These are phyloP conservation scores for Linnemannia zychae DNA, from an alignment of 192 early-diverging fungal genomes.

Conservation along the genomic window DNA sequence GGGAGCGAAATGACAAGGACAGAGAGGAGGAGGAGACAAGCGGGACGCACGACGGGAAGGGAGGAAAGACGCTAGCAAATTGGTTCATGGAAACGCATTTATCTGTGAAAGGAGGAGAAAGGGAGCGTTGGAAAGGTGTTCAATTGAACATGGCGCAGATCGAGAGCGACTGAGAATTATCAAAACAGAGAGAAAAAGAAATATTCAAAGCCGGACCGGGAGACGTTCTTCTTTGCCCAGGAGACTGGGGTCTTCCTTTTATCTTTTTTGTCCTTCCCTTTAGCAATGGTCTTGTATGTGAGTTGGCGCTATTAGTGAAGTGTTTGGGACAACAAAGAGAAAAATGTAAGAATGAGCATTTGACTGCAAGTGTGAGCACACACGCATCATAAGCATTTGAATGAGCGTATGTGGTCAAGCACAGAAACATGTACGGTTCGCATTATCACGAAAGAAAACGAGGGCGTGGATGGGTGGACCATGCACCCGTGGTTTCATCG, in stretches of 20 bases:
- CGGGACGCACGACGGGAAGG: background rate
- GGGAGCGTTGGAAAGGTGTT: no score
- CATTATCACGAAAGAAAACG: background rate
- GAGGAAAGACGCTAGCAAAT: background rate
- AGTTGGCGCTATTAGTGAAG: no score
- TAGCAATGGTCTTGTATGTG: background rate
- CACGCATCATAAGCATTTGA: background rate
- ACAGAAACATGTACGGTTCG: background rate
- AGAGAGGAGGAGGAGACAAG: background rate
- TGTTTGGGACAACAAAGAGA: background rate
- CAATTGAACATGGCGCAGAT: background rate
- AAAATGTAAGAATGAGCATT: background rate
- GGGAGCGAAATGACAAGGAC: background rate
- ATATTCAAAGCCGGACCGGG: background rate
- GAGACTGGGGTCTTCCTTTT: background rate
- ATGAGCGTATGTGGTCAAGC: background rate
- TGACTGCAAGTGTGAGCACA: background rate
- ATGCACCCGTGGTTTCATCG: constrained; percentile 2
- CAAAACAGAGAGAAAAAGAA: background rate
- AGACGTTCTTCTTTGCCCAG: background rate
- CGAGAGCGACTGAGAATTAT: background rate
- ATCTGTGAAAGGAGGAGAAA: background rate
- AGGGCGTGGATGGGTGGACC: constrained; percentile 1
- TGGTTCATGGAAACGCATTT: background rate
- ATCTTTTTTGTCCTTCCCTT: background rate